A percentile compares a stretch with the other conserved stretches of the same genome.
These are phyloP conservation scores for Lecanoromycetidae sp. DNA, from an alignment of 2,329 filamentous ascomycete genomes.

Conservation along the genomic window DNA sequence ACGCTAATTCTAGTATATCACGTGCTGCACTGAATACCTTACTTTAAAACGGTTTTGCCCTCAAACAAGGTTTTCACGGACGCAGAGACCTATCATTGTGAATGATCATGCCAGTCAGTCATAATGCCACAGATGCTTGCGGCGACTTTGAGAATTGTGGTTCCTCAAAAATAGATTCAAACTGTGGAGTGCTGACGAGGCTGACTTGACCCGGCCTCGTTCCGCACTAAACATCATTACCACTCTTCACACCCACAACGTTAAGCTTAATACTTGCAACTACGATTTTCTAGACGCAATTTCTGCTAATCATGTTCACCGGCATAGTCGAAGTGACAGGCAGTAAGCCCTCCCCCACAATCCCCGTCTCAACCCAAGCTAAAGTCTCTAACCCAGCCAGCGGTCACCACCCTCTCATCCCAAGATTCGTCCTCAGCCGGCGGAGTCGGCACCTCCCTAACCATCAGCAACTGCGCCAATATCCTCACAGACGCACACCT, in stretches of 20 bases:
- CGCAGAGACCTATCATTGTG: too few relatives aligned
- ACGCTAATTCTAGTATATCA: too few relatives aligned
- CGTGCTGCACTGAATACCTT: too few relatives aligned
- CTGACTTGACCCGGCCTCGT: too few relatives aligned
- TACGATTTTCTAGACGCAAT: not conserved
- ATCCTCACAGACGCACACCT: slow-evolving; percentile 74
- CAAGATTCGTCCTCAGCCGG: slow-evolving; percentile 60
- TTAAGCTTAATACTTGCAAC: not conserved
- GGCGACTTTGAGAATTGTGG: too few relatives aligned
- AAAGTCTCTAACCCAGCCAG: slow-evolving; percentile 38
- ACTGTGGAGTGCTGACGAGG: too few relatives aligned
- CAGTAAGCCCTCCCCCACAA: slow-evolving; percentile 47
- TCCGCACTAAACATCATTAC: too few relatives aligned
- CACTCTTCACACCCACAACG: slow-evolving; percentile 13
- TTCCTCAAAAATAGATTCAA: too few relatives aligned
- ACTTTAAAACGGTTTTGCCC: too few relatives aligned
- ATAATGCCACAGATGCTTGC: too few relatives aligned
- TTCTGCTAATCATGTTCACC: slow-evolving; percentile 63
- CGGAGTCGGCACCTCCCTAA: slow-evolving; percentile 77
- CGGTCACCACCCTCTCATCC: slow-evolving; percentile 67
- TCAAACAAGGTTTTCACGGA: too few relatives aligned
- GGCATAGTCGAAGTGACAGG: slow-evolving; percentile 88
- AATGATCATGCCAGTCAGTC: too few relatives aligned
- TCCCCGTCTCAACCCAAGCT: slow-evolving; percentile 7
- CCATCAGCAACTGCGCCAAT: slow-evolving; percentile 61